Base-by-base conservation (phyloP, 2,329 filamentous ascomycete genomes). In the Penicillium sp. region DNA sequence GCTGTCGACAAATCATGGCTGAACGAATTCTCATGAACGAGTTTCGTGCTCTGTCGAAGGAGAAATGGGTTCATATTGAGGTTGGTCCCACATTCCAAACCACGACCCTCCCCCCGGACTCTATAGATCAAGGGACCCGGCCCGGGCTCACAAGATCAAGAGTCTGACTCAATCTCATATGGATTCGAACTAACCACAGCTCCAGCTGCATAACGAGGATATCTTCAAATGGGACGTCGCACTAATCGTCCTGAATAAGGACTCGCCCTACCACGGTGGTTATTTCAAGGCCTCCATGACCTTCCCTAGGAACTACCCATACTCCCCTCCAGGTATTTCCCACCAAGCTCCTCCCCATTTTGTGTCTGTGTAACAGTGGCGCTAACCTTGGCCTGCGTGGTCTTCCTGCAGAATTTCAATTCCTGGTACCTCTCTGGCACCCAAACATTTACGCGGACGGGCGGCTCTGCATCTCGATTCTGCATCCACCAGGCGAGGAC, bases 391-490 rank as follows among this genome's bases (percentile, higher is more conserved):
- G 14, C 26, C 19, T 26, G 24, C 23, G 42, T 16, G 26, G 24
- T 33, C 19, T 9, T 13, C 23, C 21, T 42, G 18, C 61, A 81
- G 89, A 88, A 52, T 97, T 99, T 80, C 87, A 88, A 60, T 97
- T 99, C 77, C 72, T 86, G 16, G 83, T 82, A 29, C 86, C 89
- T 14, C 87, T 97, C 59, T 91, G 86, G 77, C 93, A 99, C 73
- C 93, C 93, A 3, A 99, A 99, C 73, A 87, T 99, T 68, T 97
- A 97, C 77, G 77, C 86, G 5, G 90, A 97, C 72, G 93, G 93
- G 66, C 88, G 88, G 63, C 83, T 97, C 40, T 97, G 94, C 79
- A 97, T 99, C 71, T 97, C 92, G 42, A 99, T 99, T 67, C 86
- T 99, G 10, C 93, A 99, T 75, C 84, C 86, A 16, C 92, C 94